These are phyloP conservation scores for Pleurotus giganteus DNA, from an alignment of 768 basidiomycete genomes.

Conservation along the genomic window DNA sequence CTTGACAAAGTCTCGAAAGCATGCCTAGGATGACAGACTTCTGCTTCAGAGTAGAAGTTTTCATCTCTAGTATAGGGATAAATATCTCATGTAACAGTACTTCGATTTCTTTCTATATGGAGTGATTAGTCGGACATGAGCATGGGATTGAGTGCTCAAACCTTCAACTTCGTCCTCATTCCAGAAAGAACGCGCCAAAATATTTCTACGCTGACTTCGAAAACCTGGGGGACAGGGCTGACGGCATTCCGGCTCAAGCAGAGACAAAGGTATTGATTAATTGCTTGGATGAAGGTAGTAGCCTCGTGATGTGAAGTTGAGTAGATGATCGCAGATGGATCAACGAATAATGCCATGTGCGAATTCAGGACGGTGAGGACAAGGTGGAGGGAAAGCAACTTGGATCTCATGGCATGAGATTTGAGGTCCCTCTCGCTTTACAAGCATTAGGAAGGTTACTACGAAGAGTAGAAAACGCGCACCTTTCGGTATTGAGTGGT, in stretches of 20 bases:
- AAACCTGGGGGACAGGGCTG: conserved; percentile 93
- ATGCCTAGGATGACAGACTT: conserved; percentile 91
- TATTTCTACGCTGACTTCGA: conserved; percentile 97
- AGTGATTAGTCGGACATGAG: background rate
- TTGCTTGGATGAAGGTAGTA: conserved; percentile 87
- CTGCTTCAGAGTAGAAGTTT: conserved; percentile 91
- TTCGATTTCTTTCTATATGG: conserved; percentile 92
- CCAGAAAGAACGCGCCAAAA: conserved; percentile 96
- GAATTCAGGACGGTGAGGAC: conserved; percentile 90
- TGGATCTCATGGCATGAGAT: conserved; percentile 97
- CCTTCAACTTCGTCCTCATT: conserved; percentile 95
- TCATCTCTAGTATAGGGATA: conserved; percentile 97
- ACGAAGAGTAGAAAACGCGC: conserved; percentile 17
- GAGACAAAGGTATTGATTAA: conserved; percentile 94
- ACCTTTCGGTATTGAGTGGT: conserved; percentile 92
- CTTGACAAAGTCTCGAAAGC: conserved; percentile 85
- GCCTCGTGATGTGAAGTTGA: conserved; percentile 87
- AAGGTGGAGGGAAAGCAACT: conserved; percentile 90
- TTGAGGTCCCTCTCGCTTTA: conserved; percentile 90
- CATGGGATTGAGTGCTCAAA: conserved; percentile 27
- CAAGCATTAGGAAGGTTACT: conserved; percentile 1
- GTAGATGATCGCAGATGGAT: conserved; percentile 86
- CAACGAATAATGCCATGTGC: conserved; percentile 87
- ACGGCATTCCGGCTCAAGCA: conserved; percentile 93
- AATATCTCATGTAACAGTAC: conserved; percentile 99